phyloP scores from a whole-genome alignment of 768 basidiomycete genomes.

The Pulveroboletus sp. region DNA sequence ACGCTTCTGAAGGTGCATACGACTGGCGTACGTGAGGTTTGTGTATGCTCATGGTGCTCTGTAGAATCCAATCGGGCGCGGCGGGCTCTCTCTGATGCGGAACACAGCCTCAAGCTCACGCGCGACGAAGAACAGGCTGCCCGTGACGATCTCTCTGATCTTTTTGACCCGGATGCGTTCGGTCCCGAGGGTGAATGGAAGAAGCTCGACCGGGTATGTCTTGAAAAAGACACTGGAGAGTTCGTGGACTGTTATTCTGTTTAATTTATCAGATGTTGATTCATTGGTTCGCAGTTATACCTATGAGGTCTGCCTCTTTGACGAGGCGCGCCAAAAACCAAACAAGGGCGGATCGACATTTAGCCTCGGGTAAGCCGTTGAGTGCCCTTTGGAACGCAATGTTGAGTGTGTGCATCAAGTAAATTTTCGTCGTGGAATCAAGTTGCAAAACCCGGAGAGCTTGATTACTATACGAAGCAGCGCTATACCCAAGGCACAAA shows the following conservation, averaged over 20 bases:
- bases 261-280: constrained; percentile 6
- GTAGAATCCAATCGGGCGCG: constrained; percentile 61
- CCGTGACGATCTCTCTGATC: constrained; percentile 55
- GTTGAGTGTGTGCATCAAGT: constrained; percentile 36
- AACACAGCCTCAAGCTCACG: constrained; percentile 52
- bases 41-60: neutral
- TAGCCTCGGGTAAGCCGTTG: constrained; percentile 73
- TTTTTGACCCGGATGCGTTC: constrained; percentile 66
- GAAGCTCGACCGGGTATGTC: constrained; percentile 81
- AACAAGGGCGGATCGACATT: constrained; percentile 71
- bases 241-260: constrained; percentile 47
- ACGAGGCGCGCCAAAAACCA: constrained; percentile 84
- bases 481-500: constrained; percentile 79
- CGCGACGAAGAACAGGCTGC: constrained; percentile 54
- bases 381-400: neutral
- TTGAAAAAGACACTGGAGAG: constrained; percentile 87
- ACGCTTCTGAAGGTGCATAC: constrained; percentile 40
- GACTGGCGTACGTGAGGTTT: neutral
- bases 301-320: constrained; percentile 92
- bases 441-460: constrained; percentile 54
- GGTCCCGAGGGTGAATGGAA: constrained; percentile 92
- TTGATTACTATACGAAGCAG: constrained; percentile 79
- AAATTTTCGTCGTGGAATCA: constrained; percentile 79
- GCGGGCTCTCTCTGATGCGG: constrained; percentile 59
- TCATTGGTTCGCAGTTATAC: constrained; percentile 60